Evolutionary conservation across 2,329 filamentous ascomycete genomes (phyloP), one percentile per base, ranked within the genome.

Genomic region (Diaporthe sp.): DNA sequence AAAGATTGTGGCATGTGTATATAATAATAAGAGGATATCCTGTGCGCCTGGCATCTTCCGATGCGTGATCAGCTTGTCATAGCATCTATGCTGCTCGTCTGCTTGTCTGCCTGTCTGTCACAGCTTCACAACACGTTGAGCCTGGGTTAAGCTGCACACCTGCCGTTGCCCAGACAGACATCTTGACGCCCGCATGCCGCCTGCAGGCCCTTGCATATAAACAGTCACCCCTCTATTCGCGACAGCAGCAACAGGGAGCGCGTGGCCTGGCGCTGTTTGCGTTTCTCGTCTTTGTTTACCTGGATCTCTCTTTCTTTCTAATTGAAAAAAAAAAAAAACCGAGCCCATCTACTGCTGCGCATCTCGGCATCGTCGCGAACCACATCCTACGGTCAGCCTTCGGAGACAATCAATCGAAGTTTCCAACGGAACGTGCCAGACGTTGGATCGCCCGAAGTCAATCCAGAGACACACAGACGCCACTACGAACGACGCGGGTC

Each of bases 171-270:
- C 65, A 65, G 61, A 65, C 46, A 70, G 22, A 37, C 62, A n/a
- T 34, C 44, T 25, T 7, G 62, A 34, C 17, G 46, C 62, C 19
- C 46, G 62, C 62, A 49, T 68, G 44, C 12, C 6, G 46, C 65
- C 49, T 70, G 49, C 65, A 42, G 65, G 65, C 34, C 49, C 65
- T 70, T 53, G 65, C 65, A 70, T 53, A 70, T 55, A 55, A 70
- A 42, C 49, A 55, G 25, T n/a, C 46, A 55, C 49, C 49, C 65
- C 34, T 39, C 65, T 49, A 42, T 55, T 28, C 34, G 37, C 65
- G 65, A 53, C 46, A 22, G 31, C 65, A 68, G 31, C 65, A 42
- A 28, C 65, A 39, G 44, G 22, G 13, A 53, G 46, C 46, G 46
- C 46, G 65, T 68, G 46, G 62, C 3, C 31, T 68, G 46, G 37